Conservation (phyloP, 2,329 filamentous ascomycete genomes). For the Cercospora citrullina region DNA sequence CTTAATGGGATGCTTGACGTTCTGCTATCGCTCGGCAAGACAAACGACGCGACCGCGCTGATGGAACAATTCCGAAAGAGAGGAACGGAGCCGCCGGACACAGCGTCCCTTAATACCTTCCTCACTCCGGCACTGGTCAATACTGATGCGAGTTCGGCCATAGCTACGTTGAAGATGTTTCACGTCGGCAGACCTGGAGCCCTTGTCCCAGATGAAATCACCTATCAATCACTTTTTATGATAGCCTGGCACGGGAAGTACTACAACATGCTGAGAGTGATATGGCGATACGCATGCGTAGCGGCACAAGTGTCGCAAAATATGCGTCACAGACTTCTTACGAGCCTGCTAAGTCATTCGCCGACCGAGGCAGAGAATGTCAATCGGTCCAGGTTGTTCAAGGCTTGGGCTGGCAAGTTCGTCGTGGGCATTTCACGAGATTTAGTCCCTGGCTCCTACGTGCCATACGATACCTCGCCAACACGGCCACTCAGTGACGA, state of each 20-base stretch:
- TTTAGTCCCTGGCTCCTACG: neutral
- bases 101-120: constrained; percentile 31
- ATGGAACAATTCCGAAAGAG: constrained; percentile 23
- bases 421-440: constrained; percentile 24
- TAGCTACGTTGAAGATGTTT: constrained; percentile 24
- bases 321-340: constrained; percentile 19
- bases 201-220: constrained; percentile 16
- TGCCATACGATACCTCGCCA: neutral
- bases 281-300: constrained; percentile 40
- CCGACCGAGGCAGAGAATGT: constrained; percentile 1
- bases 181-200: constrained; percentile 16
- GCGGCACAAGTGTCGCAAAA: constrained; percentile 25
- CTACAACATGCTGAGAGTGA: constrained; percentile 36
- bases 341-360: constrained; percentile 16
- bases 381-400: constrained; percentile 18
- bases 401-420: constrained; percentile 30
- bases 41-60: constrained; percentile 25
- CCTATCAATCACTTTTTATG: constrained; percentile 29
- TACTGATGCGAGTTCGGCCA: constrained; percentile 21
- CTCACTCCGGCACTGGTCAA: constrained; percentile 25
- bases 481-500: neutral
- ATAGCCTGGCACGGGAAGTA: constrained; percentile 30
- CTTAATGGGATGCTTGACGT: constrained; percentile 30
- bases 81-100: constrained; percentile 14
- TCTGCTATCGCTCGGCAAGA: constrained; percentile 28